Conservation (phyloP, 2,329 filamentous ascomycete genomes). For the Exophiala spinifera region DNA sequence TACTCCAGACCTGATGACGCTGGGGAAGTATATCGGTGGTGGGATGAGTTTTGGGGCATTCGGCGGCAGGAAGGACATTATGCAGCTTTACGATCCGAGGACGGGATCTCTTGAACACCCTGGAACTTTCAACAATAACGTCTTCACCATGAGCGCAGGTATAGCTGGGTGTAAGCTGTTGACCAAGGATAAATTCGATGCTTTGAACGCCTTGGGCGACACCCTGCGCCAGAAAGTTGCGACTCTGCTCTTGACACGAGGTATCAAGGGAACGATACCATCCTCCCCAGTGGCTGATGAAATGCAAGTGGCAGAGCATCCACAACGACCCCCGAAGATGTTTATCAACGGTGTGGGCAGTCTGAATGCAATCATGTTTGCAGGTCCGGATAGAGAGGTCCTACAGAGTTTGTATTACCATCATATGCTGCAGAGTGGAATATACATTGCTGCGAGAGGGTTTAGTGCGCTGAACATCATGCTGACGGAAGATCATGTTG, state of each 20-base stretch:
- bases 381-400: conserved; percentile 19
- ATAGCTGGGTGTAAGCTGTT: conserved; percentile 35
- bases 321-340: conserved; percentile 28
- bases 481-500: conserved; percentile 27
- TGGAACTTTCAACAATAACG: conserved; percentile 68
- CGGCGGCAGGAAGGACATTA: conserved; percentile 58
- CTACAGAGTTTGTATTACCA: conserved; percentile 33
- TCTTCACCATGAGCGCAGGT: conserved; percentile 58
- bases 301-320: conserved; percentile 8
- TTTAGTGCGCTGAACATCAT: conserved; percentile 34
- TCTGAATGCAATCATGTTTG: conserved; percentile 33
- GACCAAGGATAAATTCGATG: conserved; percentile 22
- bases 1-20: conserved; percentile 59
- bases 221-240: conserved; percentile 27
- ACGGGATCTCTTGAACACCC: conserved; percentile 50
- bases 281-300: conserved; percentile 11
- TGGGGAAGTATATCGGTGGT: conserved; percentile 67
- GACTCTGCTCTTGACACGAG: conserved; percentile 16
- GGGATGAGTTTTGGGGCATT: conserved; percentile 66
- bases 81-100: conserved; percentile 56
- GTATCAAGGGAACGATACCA: conserved; percentile 5
- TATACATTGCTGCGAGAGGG: conserved; percentile 33
- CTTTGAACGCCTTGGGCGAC: conserved; percentile 32
- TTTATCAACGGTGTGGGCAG: conserved; percentile 34
- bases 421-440: conserved; percentile 31